Conservation (phyloP, 352 stramenopile species). For the Pythium oligandrum region DNA sequence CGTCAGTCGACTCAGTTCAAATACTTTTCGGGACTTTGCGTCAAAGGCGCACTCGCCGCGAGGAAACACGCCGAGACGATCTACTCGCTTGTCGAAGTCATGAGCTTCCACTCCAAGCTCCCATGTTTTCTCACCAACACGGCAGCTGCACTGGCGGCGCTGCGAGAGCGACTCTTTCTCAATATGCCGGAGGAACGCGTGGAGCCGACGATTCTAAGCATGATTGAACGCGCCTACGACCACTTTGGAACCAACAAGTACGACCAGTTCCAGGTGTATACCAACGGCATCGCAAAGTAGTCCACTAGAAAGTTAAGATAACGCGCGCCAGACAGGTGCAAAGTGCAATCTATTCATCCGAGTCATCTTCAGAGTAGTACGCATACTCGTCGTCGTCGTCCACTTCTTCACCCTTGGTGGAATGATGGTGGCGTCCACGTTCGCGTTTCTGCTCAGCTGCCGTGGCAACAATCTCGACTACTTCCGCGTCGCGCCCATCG, state of each 20-base stretch:
- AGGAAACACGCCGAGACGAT: constrained; percentile 92
- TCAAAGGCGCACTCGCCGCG: constrained; percentile 90
- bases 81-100: constrained; percentile 94
- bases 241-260: constrained; percentile 96
- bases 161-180: constrained; percentile 69
- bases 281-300: constrained; percentile 88
- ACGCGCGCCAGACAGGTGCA: no score
- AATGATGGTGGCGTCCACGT: no score
- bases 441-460: not conserved
- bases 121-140: constrained; percentile 55
- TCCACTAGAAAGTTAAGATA: not conserved
- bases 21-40: constrained; percentile 93
- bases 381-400: constrained; percentile 15
- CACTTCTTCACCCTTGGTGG: not conserved
- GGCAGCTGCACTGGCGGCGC: constrained; percentile 27
- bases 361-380: constrained; percentile 17
- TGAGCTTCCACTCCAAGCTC: constrained; percentile 83
- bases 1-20: constrained; percentile 88
- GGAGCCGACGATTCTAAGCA: constrained; percentile 64
- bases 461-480: constrained; percentile 5
- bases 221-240: constrained; percentile 93
- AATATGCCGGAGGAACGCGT: constrained; percentile 63
- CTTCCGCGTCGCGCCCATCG: not conserved
- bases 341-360: not conserved
- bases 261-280: constrained; percentile 91